Base-by-base conservation (phyloP, 169 alveolate genomes). In the Toxoplasma gondii region DNA sequence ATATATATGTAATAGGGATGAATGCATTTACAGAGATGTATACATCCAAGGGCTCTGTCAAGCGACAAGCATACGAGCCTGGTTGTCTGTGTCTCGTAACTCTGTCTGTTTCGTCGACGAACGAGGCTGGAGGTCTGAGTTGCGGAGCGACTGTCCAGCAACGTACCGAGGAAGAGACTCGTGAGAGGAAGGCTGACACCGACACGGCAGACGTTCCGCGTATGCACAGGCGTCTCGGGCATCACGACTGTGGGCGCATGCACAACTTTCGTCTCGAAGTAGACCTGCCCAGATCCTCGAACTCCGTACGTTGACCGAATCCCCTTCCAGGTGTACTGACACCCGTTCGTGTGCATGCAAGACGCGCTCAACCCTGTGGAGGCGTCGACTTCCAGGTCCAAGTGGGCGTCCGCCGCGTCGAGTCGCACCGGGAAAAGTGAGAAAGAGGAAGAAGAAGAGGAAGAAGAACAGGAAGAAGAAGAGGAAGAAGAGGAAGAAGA, bases 121-220 rank as follows among this genome's bases (percentile, higher is more conserved):
- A n/a, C n/a, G n/a, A n/a, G n/a, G n/a, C n/a, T n/a, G n/a, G n/a
- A n/a, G n/a, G n/a, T n/a, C n/a, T n/a, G n/a, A n/a, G n/a, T n/a
- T n/a, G n/a, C 58, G 58, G 58, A 49, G 58, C 22, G 58, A 49
- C 58, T 49, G 22, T 49, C 22, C 58, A 12, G 12, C 4, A 12
- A n/a, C 93, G 10, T 24, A 82, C 95, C 95, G 4, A 92, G 82
- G 43, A 44, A 88, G 31, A 92, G 78, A 31, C 92, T 83, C 39
- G 88, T 83, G 81, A 92, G 88, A 41, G 95, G 95, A 64, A 69
- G 92, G 81, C 92, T 83, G n/a, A 92, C 91, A 0, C 95, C 95
- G 69, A 92, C 80, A 16, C 95, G 43, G 78, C 95, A 92, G 39
- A 92, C 92, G 53, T 92, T 84, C 24, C 82, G 95, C 12, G 91